A percentile compares a stretch with the other conserved stretches of the same genome.
phyloP scores from a whole-genome alignment of 495 filamentous ascomycete genomes.

The Talaromyces thailandensis region DNA sequence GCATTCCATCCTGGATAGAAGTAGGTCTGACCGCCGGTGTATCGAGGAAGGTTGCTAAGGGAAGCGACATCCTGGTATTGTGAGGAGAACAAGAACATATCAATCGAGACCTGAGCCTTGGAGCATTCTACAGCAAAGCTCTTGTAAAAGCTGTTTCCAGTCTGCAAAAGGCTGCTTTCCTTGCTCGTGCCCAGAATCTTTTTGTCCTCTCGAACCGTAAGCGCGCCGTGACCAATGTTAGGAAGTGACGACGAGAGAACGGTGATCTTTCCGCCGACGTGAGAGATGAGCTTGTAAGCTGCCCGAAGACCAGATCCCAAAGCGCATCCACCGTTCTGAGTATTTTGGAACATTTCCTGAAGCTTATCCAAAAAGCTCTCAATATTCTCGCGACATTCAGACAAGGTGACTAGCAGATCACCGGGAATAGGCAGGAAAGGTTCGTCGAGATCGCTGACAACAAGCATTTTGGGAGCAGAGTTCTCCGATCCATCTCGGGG shows the following conservation, averaged over 20 bases:
- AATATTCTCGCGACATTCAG: slow-evolving; percentile 81
- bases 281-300: slow-evolving; percentile 89
- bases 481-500: slow-evolving; percentile 78
- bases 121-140: slow-evolving; percentile 98
- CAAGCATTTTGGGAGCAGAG: slow-evolving; percentile 79
- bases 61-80: slow-evolving; percentile 97
- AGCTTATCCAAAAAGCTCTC: slow-evolving; percentile 86
- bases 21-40: slow-evolving; percentile 96
- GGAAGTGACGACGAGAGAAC: slow-evolving; percentile 84
- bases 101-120: slow-evolving; percentile 95
- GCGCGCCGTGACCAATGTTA: slow-evolving; percentile 82
- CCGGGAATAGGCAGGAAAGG: slow-evolving; percentile 91
- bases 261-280: slow-evolving; percentile 87
- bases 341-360: slow-evolving; percentile 94
- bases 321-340: slow-evolving; percentile 73
- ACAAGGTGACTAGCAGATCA: slow-evolving; percentile 85
- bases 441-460: slow-evolving; percentile 92
- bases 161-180: slow-evolving; percentile 79
- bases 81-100: slow-evolving; percentile 98
- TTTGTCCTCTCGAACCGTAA: slow-evolving; percentile 94
- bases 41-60: slow-evolving; percentile 85
- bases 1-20: slow-evolving; percentile 99
- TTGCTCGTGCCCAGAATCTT: slow-evolving; percentile 91
- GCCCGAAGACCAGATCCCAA: slow-evolving; percentile 91
- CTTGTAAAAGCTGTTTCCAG: slow-evolving; percentile 94